A percentile compares a stretch with the other conserved stretches of the same genome.
Evolutionary conservation across 75 land plant species (phyloP).

Genomic region (Cupressus sempervirens): DNA sequence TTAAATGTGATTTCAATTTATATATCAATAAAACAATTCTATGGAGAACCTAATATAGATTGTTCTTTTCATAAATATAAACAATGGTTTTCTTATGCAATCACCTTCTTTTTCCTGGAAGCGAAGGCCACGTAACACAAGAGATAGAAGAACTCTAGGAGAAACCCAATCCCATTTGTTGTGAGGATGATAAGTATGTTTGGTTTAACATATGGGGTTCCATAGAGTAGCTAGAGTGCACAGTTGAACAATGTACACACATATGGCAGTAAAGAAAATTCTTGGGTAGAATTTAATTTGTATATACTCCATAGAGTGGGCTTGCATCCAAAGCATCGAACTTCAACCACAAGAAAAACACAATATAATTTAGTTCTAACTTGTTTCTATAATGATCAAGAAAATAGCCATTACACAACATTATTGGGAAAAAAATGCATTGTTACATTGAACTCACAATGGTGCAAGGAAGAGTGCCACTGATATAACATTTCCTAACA

Average conservation of each 20-base stretch:
- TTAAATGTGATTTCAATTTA: too few relatives aligned
- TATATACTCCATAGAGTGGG: conserved; percentile 37
- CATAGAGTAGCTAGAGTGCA: conserved; percentile 33
- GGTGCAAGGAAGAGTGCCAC: neutral
- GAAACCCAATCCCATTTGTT: conserved; percentile 19
- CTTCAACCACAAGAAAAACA: neutral
- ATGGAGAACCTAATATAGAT: too few relatives aligned
- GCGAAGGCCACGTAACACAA: conserved; percentile 15
- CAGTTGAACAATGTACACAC: conserved; percentile 45
- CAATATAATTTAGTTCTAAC: neutral
- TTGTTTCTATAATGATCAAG: neutral
- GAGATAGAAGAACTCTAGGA: conserved; percentile 19
- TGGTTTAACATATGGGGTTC: conserved; percentile 22
- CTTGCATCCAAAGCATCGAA: conserved; percentile 12
- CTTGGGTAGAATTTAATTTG: conserved; percentile 30
- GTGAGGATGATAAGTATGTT: conserved; percentile 26
- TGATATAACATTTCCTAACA: conserved; percentile 9
- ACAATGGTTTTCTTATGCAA: neutral
- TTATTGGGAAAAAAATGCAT: neutral
- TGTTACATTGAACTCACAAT: neutral
- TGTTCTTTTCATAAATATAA: too few relatives aligned
- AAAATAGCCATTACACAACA: neutral
- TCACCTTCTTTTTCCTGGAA: conserved; percentile 13
- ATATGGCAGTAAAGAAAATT: conserved; percentile 37
- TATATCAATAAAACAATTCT: too few relatives aligned